These are phyloP conservation scores for Phialophora verrucosa DNA, from an alignment of 2,329 filamentous ascomycete species.

Conservation along the genomic window DNA sequence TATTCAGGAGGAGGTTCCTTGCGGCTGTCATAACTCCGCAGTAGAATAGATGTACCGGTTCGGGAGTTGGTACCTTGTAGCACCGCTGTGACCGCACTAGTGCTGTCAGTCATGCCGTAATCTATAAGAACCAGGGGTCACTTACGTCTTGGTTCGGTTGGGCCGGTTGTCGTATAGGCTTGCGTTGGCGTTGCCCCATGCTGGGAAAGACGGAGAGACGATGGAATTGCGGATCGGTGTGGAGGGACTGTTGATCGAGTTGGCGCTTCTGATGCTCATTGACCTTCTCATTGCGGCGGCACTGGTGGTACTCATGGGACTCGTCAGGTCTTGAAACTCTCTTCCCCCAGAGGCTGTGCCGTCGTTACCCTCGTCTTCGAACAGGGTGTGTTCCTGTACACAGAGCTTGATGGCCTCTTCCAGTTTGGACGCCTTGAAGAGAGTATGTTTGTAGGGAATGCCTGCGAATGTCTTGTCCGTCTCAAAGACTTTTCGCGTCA, in stretches of 20 bases:
- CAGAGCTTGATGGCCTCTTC: constrained; percentile 92
- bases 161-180: constrained; percentile 86
- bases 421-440: constrained; percentile 96
- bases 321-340: constrained; percentile 54
- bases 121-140: constrained; percentile 36
- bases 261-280: constrained; percentile 58
- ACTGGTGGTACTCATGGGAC: constrained; percentile 43
- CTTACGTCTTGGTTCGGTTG: constrained; percentile 87
- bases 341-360: constrained; percentile 51
- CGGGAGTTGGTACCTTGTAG: constrained; percentile 77
- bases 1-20: constrained; percentile 89
- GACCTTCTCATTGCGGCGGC: constrained; percentile 33
- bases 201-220: constrained; percentile 41
- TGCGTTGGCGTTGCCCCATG: constrained; percentile 82
- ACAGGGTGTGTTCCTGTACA: constrained; percentile 82
- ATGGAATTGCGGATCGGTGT: constrained; percentile 30
- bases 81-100: constrained; percentile 84
- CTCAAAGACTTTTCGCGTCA: constrained; percentile 94
- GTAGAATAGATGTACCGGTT: constrained; percentile 70
- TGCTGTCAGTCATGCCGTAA: constrained; percentile 21
- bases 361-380: constrained; percentile 84
- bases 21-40: constrained; percentile 94
- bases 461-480: constrained; percentile 98
- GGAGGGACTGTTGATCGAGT: constrained; percentile 76
- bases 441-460: constrained; percentile 88